phyloP scores from a whole-genome alignment of 306 rosid genomes.

The Amphicarpaea edgeworthii region DNA sequence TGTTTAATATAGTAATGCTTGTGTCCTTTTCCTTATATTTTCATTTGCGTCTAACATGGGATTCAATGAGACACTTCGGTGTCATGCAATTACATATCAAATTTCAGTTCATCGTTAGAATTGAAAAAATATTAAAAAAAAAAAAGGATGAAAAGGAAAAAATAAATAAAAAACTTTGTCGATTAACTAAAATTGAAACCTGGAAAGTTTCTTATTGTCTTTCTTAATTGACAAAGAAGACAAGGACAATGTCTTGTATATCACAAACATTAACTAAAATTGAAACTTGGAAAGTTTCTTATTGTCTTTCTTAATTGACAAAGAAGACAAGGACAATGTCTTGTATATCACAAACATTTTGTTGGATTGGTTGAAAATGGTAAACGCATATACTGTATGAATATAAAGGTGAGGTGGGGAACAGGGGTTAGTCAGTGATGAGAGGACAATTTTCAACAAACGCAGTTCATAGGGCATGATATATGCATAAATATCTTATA shows the following conservation, averaged over 20 bases:
- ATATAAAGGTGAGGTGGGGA: neutral
- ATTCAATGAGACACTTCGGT: conserved; percentile 13
- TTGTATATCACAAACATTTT: conserved; percentile 19
- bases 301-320: conserved; percentile 14
- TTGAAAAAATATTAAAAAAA: no score
- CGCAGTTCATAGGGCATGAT: neutral
- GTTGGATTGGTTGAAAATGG: conserved; percentile 14
- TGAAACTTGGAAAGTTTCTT: conserved; percentile 11
- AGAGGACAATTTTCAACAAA: conserved; percentile 37
- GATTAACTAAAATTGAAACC: conserved; percentile 32
- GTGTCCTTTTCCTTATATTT: conserved; percentile 8
- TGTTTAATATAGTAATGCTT: conserved; percentile 36
- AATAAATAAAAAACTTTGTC: neutral
- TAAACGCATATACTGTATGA: conserved; percentile 5
- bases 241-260: conserved; percentile 19
- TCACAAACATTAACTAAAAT: conserved; percentile 24
- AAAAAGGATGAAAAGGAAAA: neutral
- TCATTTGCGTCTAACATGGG: conserved; percentile 6
- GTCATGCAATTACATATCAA: conserved; percentile 17
- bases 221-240: conserved; percentile 23
- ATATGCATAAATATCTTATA: neutral
- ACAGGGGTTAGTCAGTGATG: conserved; percentile 33
- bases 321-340: conserved; percentile 35
- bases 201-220: conserved; percentile 4
- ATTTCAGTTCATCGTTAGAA: neutral